Conservation (phyloP, 805 yeast genomes). For the Schwanniomyces vanrijiae region DNA sequence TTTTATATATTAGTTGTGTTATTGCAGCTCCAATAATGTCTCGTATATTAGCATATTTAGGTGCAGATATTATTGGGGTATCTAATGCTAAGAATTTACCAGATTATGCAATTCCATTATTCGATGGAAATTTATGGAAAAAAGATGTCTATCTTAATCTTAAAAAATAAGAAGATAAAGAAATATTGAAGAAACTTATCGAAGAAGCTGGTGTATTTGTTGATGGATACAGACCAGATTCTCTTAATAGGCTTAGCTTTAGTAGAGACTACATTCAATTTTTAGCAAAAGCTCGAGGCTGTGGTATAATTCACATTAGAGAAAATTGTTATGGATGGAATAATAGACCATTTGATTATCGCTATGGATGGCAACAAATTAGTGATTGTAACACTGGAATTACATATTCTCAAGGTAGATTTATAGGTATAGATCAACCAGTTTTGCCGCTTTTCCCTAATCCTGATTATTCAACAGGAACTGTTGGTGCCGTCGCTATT, state of each 20-base stretch:
- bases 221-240: slow-evolving; percentile 33
- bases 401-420: slow-evolving; percentile 29
- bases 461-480: slow-evolving; percentile 37
- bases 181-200: slow-evolving; percentile 23
- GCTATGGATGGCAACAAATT: slow-evolving; percentile 35
- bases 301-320: slow-evolving; percentile 30
- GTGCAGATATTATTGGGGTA: slow-evolving; percentile 31
- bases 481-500: slow-evolving; percentile 29
- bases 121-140: slow-evolving; percentile 35
- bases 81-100: slow-evolving; percentile 23
- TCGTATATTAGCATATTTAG: slow-evolving; percentile 31
- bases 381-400: slow-evolving; percentile 34
- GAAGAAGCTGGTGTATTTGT: slow-evolving; percentile 30
- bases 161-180: slow-evolving; percentile 25
- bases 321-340: slow-evolving; percentile 33
- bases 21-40: slow-evolving; percentile 36
- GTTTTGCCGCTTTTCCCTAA: slow-evolving; percentile 37
- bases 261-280: slow-evolving; percentile 25
- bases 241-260: slow-evolving; percentile 27
- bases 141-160: slow-evolving; percentile 26
- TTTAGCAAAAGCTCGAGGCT: slow-evolving; percentile 24
- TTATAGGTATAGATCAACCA: slow-evolving; percentile 27
- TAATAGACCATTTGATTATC: slow-evolving; percentile 15
- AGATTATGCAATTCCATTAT: slow-evolving; percentile 34
- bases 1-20: slow-evolving; percentile 28